Base-by-base conservation (phyloP, 768 basidiomycete genomes). In the Suillus hirtellus region DNA sequence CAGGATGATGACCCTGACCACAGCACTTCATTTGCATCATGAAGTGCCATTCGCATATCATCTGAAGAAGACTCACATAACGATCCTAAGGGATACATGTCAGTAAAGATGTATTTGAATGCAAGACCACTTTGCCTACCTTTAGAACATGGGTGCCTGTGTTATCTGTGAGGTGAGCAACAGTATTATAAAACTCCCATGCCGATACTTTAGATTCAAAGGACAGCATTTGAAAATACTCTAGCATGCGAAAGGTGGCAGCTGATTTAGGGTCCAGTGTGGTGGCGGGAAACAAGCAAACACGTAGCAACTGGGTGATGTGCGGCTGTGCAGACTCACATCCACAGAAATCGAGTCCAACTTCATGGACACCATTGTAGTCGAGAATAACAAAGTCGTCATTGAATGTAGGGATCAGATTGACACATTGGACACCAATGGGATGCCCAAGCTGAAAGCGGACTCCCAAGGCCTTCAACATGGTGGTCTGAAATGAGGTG, bases 121-220 rank as follows among this genome's bases (percentile, higher is more conserved):
- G n/a, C n/a, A n/a, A n/a, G n/a, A n/a, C n/a, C n/a, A n/a, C n/a
- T n/a, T n/a, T 21, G 44, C 38, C 10, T 60, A 43, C 59, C 40
- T 60, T 60, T 42, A 31, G 64, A 17, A 52, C 9, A 0, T 37
- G 43, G 0, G 61, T 49, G 2, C 73, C 74, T 4, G 67, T 71
- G 59, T 40, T 40, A 0, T 40, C 40, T 15, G 40, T 40, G 40
- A 40, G 40, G 40, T 15, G 14, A 40, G 40, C 72, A 54, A 9
- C 71, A 58, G 6, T 2, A 77, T 64, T 0, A 67, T 55, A 19
- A 64, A 54, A 75, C 42, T 77, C 72, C 55, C 66, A 76, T 9
- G 60, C 66, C 0, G 72, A 70, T 1, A 61, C 46, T 60, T 77
- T 76, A 1, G 69, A 73, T 50, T 68, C 67, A 38, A 75, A 76